Evolutionary conservation across 1,284 basidiomycete genomes (phyloP), one percentile per base, ranked within the genome.

Genomic region (Leccinum subrobustum): DNA sequence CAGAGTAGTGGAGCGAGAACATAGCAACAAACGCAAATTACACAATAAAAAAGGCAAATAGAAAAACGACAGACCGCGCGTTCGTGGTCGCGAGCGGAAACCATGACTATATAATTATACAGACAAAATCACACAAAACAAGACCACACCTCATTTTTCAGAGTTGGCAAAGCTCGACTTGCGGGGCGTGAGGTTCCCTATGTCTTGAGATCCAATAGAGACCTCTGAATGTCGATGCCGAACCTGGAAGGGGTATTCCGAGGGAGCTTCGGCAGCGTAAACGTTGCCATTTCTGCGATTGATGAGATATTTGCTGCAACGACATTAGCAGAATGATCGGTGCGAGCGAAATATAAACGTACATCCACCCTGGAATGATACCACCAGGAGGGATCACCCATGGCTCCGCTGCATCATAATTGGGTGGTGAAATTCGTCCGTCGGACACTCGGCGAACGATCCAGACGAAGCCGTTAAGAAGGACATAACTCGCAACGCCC

Each of bases 391-490:
- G 90, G 12, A 90, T 75, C 18, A 81, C 76, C 89, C 89, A 92
- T 56, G 79, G 77, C 68, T 92, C 89, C 2, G 86, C 78, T 31
- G 78, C 72, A 31, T 86, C 85, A 66, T 84, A 84, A 65, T 82
- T 87, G 6, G 87, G 84, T 4, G 93, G 92, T 2, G 84, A 73
- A 60, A 95, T 79, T 53, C 85, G 81, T n/a, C 83, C 87, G 11
- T 83, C 75, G 2, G 83, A 77, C 31, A 83, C 64, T 67, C 82
- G 85, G 66, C 78, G 81, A 61, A 92, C 50, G n/a, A 82, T 47
- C 70, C 83, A 81, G 4, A 91, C 86, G 51, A 88, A 77, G 51
- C 87, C 87, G 73, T 95, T 94, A 64, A 95, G 78, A 54, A 92
- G 66, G 57, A 92, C 70, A 74, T 92, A 93, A 20, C 86, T 83